phyloP scores from a whole-genome alignment of 352 stramenopile species.

The Aphanomyces stellatus region DNA sequence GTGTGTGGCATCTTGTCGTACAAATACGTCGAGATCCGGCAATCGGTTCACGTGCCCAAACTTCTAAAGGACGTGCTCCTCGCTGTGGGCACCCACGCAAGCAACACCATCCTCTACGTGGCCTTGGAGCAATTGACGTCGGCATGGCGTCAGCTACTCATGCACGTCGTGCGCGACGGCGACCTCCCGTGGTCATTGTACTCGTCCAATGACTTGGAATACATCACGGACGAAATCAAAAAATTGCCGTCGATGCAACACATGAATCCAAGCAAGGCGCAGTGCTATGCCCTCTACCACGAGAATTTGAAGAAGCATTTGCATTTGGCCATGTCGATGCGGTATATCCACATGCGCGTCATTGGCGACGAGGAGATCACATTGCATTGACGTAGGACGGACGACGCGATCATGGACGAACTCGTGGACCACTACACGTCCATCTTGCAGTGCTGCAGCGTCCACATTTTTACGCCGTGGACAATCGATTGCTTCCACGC shows the following conservation, averaged over 20 bases:
- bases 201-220: conserved; percentile 29
- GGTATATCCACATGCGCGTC: conserved; percentile 21
- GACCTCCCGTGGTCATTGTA: conserved; percentile 40
- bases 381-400: neutral
- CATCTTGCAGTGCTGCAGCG: neutral
- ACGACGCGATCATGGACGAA: neutral
- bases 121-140: conserved; percentile 41
- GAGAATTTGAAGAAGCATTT: conserved; percentile 48
- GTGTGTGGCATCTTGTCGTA: conserved; percentile 15
- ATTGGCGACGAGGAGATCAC: neutral
- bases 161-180: conserved; percentile 35
- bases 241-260: conserved; percentile 9
- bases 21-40: conserved; percentile 17
- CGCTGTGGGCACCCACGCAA: conserved; percentile 36
- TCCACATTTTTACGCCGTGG: conserved; percentile 10
- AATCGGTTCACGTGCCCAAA: conserved; percentile 21
- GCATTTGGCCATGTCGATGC: conserved; percentile 43
- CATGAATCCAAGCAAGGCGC: conserved; percentile 15
- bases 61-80: conserved; percentile 41
- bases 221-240: neutral
- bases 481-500: neutral
- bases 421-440: neutral
- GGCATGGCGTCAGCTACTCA: conserved; percentile 29
- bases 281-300: conserved; percentile 31
- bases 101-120: conserved; percentile 42